phyloP scores from a whole-genome alignment of 169 alveolate genomes.

The Plasmodium billcollinsi region DNA sequence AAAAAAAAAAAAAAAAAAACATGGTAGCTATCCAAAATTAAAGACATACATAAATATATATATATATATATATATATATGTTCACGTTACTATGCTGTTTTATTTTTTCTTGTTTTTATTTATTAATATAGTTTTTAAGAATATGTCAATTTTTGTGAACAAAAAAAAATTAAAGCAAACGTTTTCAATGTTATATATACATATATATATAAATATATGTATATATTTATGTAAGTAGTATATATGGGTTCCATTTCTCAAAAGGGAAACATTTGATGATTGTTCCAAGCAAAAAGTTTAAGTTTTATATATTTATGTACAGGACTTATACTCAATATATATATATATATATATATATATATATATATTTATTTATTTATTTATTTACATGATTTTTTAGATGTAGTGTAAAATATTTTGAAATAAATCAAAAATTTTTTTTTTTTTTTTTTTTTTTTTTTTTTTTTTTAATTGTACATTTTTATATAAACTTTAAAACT shows the following conservation, averaged over 20 bases:
- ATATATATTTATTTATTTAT: not conserved
- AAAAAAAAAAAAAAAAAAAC: not conserved
- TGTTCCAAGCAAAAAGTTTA: not conserved
- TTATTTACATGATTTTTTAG: not conserved
- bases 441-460: too few species aligned
- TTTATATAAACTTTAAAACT: too few species aligned
- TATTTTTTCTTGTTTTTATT: too few species aligned
- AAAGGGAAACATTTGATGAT: too few species aligned
- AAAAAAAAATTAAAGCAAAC: not conserved
- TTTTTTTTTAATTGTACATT: too few species aligned
- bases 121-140: too few species aligned
- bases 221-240: not conserved
- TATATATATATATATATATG: too few species aligned
- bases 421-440: too few species aligned
- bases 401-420: too few species aligned
- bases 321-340: not conserved
- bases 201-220: not conserved
- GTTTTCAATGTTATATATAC: not conserved
- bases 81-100: too few species aligned
- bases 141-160: not conserved
- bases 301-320: not conserved
- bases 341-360: not conserved
- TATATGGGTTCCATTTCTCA: too few species aligned
- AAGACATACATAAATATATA: too few species aligned
- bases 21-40: not conserved